Percentiles rank a stretch among this genome's conserved stretches.
Evolutionary conservation across 768 basidiomycete genomes (phyloP).

Genomic region (Polyporus arcularius): DNA sequence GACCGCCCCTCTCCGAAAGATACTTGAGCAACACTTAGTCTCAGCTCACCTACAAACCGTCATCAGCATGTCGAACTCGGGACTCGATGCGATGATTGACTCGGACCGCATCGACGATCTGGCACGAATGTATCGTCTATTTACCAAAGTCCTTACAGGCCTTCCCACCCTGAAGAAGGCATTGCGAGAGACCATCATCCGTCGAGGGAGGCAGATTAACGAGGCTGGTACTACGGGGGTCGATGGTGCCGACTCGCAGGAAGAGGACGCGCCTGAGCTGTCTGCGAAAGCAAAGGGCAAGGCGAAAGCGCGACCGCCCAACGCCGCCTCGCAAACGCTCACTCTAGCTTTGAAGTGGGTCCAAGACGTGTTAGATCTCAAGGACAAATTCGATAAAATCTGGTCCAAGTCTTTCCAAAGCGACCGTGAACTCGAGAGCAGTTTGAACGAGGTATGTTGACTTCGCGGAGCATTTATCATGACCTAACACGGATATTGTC

Average conservation of each 20-base stretch:
- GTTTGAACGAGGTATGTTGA: constrained; percentile 75
- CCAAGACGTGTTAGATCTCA: constrained; percentile 84
- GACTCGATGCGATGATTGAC: constrained; percentile 87
- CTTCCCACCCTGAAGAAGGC: constrained; percentile 61
- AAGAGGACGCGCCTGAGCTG: constrained; percentile 35
- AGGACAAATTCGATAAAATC: constrained; percentile 85
- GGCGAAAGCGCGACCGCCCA: constrained; percentile 40
- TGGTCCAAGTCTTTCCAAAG: constrained; percentile 70
- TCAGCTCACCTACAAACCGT: constrained; percentile 74
- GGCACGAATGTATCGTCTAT: constrained; percentile 77
- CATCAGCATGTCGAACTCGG: constrained; percentile 80
- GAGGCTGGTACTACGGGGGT: constrained; percentile 14
- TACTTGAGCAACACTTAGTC: constrained; percentile 78
- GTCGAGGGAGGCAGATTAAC: constrained; percentile 81
- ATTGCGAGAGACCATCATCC: constrained; percentile 70
- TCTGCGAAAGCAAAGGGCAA: constrained; percentile 54
- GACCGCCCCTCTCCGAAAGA: constrained; percentile 62
- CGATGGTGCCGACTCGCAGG: constrained; percentile 31
- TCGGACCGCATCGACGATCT: constrained; percentile 75
- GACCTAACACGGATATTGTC: not conserved
- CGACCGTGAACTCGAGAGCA: constrained; percentile 77
- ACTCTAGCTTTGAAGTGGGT: constrained; percentile 87
- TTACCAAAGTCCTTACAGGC: constrained; percentile 65
- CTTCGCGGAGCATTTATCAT: not conserved
- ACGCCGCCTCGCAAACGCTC: constrained; percentile 48